phyloP scores from a whole-genome alignment of 1,284 basidiomycete species.

The Melampsora larici-populina region DNA sequence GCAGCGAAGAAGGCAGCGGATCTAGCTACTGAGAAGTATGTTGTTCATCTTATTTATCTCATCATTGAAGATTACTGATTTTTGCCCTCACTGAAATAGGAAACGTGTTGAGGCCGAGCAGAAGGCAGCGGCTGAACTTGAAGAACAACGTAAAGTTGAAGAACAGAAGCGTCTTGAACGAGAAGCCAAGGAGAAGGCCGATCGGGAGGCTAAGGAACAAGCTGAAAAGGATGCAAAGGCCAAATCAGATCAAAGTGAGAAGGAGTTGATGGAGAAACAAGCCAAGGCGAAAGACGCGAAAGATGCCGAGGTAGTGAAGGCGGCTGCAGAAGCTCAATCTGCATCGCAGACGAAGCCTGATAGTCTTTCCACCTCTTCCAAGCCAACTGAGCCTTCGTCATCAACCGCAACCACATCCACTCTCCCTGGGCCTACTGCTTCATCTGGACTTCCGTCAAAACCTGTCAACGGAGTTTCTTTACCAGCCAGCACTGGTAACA shows the following conservation, averaged over 20 bases:
- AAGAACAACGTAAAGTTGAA: conserved; percentile 46
- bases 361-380: not conserved
- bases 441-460: conserved; percentile 44
- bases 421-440: conserved; percentile 13
- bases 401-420: conserved; percentile 13
- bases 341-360: conserved; percentile 33
- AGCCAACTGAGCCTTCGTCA: conserved; percentile 15
- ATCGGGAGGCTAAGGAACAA: conserved; percentile 15
- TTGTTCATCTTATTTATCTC: not conserved
- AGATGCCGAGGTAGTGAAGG: conserved; percentile 4
- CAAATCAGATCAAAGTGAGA: conserved; percentile 4
- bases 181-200: conserved; percentile 46
- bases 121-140: not conserved
- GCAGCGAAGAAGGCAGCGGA: conserved; percentile 16
- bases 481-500: conserved; percentile 46
- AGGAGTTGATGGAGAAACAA: conserved; percentile 52
- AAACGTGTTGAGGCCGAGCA: conserved; percentile 42
- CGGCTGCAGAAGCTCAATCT: conserved; percentile 44
- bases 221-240: conserved; percentile 19
- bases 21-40: conserved; percentile 19
- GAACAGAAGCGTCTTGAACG: conserved; percentile 55
- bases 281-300: conserved; percentile 5
- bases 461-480: conserved; percentile 24
- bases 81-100: conserved; percentile 51
- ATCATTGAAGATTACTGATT: not conserved